Base-by-base conservation (phyloP, 129 eudicot genomes). In the Arctium lappa region DNA sequence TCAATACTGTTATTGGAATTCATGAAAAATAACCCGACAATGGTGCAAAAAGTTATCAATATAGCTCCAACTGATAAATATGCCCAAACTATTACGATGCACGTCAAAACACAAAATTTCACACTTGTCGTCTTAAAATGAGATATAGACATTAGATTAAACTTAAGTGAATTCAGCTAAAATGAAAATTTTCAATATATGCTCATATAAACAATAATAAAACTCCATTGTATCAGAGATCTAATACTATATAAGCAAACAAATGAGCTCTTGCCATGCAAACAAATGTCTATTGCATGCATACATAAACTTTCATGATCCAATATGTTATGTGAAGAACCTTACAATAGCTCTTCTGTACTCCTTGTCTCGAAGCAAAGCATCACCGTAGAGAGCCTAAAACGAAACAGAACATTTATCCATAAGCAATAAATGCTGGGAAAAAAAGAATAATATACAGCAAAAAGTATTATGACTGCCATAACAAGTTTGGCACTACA, bases 301-400 rank as follows among this genome's bases (percentile, higher is more conserved):
- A 75, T 75, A 48, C 76, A 48, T 66, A 50, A 76, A 69, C 8
- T 37, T 37, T 76, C 1, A 70, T 34, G 78, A 77, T 50, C 42
- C 27, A 69, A 48, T 22, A 50, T 36, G 29, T 69, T 9, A 36
- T 22, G 76, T 65, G 31, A 84, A 79, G 77, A 70, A 46, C 22
- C 97, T 93, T 78, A 95, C 99, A 83, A 89, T 88, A 42, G 99
- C 99, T 79, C 97, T 86, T 77, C 88, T 86, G 66, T 87, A 88
- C 85, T 95, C 99, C 65, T 90, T 95, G 31, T 93, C 95, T 15
- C 90, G 92, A 79, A 95, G 83, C 44, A 95, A 87, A 6, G 99
- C 95, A 91, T 95, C 99, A 27, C 97, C 99, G 29, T 89, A 89
- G 32, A 93, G 90, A 50, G 89, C 93, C 99, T 95, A 87, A 73